Base-by-base conservation (phyloP, 495 filamentous ascomycete species). In the Hypomontagnella submonticulosa region DNA sequence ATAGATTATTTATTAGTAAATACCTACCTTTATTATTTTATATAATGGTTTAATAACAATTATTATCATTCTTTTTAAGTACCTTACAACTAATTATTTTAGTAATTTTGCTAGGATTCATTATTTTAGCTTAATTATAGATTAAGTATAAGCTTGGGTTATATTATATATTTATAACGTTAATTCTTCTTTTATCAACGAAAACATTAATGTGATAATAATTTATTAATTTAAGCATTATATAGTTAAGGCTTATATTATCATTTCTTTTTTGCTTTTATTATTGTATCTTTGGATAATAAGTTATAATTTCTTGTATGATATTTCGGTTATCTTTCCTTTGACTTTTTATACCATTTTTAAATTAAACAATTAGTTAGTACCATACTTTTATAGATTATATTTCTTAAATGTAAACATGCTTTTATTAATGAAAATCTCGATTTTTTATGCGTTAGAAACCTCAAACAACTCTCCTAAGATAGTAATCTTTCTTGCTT, bases 281-380 rank as follows among this genome's bases (percentile, higher is more conserved):
- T 43, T 18, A 15, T 43, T 43, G 16, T 15, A 18, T 18, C 10
- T 38, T 38, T 12, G 10, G 2, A 38, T 38, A 12, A 38, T 12
- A 38, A 38, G n/a, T 38, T 27, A 27, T 27, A 27, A 27, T 27
- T 27, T 27, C 6, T 27, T 33, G 16, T 50, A 50, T n/a, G 5
- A 34, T 6, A 34, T 15, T 3, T 38, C 10, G 13, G 13, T 8
- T 33, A 34, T 50, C 33, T 50, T 33, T 33, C n/a, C 4, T 33
- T 33, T 50, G 13, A 50, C 33, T 50, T 50, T 34, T 16, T 18
- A 4, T 20, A 47, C 12, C 10, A 47, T 50, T 50, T 34, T 13
- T 11, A 50, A 13, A 11, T 50, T 50, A 38, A 12, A 38, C 3
- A 38, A 3, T 3, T 38, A 12, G 2, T 38, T 38, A n/a, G n/a